Evolutionary conservation across 805 yeast genomes (phyloP).

Genomic region (Brettanomyces bruxellensis): DNA sequence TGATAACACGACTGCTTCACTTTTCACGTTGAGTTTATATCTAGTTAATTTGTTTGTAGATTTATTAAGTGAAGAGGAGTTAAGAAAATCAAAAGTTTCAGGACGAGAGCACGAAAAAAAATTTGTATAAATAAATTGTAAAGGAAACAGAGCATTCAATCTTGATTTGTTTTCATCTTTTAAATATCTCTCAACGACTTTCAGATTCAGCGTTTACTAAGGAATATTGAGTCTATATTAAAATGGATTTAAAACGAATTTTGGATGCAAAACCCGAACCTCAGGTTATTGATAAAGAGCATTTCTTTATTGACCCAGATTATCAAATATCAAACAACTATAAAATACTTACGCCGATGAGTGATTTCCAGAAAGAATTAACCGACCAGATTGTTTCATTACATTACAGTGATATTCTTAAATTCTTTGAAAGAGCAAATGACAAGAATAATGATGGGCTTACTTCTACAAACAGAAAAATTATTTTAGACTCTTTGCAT

Average conservation of each 20-base stretch:
- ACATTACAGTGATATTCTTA: slow-evolving; percentile 84
- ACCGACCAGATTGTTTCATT: slow-evolving; percentile 87
- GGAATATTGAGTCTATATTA: not conserved
- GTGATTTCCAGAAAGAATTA: slow-evolving; percentile 77
- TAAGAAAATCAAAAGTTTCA: too few relatives aligned
- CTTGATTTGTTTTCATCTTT: not conserved
- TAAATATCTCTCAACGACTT: not conserved
- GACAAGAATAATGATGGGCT: slow-evolving; percentile 1
- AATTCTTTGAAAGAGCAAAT: slow-evolving; percentile 62
- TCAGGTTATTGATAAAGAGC: slow-evolving; percentile 54
- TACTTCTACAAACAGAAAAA: slow-evolving; percentile 22
- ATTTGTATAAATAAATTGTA: too few relatives aligned
- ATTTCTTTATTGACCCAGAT: slow-evolving; percentile 25
- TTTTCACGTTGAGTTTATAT: too few relatives aligned
- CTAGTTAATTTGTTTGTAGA: too few relatives aligned
- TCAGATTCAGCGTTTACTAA: not conserved
- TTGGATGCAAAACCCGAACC: slow-evolving; percentile 84
- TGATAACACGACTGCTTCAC: too few relatives aligned
- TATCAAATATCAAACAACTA: slow-evolving; percentile 51
- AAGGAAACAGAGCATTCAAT: too few relatives aligned
- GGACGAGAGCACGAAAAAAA: too few relatives aligned
- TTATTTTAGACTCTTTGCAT: slow-evolving; percentile 65
- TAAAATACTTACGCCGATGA: slow-evolving; percentile 73
- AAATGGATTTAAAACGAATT: slow-evolving; percentile 67
- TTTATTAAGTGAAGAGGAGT: too few relatives aligned